Evolutionary conservation across 257 asterid genomes (phyloP).

Genomic region (Penstemon eatonii): DNA sequence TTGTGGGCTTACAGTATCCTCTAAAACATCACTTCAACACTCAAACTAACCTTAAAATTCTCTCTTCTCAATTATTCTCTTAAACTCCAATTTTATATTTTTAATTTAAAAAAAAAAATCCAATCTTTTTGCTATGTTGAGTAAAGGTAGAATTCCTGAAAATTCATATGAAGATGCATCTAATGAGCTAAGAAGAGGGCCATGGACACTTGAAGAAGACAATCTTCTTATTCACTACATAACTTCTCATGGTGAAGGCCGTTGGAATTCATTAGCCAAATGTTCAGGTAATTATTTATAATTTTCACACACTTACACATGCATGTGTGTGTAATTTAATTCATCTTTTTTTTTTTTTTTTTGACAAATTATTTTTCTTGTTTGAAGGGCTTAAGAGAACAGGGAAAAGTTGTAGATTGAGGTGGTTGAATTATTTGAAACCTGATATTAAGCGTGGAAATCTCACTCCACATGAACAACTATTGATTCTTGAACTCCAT

Average conservation of each 20-base stretch:
- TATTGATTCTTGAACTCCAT: conserved; percentile 82
- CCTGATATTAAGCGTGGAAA: conserved; percentile 84
- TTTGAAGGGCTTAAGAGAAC: conserved; percentile 72
- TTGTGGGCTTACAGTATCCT: conserved; percentile 16
- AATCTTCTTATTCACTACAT: conserved; percentile 63
- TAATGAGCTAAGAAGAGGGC: conserved; percentile 71
- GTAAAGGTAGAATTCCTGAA: conserved; percentile 16
- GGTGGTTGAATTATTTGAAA: conserved; percentile 86
- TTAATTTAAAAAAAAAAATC: conserved; percentile 19
- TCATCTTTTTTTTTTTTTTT: background rate
- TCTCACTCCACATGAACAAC: conserved; percentile 73
- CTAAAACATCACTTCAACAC: conserved; percentile 27
- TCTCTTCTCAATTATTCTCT: conserved; percentile 4
- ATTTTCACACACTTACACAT: background rate
- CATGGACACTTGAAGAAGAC: conserved; percentile 93
- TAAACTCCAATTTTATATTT: background rate
- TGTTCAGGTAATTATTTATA: conserved; percentile 49
- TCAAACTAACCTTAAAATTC: conserved; percentile 11
- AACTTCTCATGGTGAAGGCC: conserved; percentile 71
- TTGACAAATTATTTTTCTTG: background rate
- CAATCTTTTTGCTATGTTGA: conserved; percentile 28
- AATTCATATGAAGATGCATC: conserved; percentile 34
- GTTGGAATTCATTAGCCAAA: conserved; percentile 72
- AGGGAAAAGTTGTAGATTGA: conserved; percentile 84
- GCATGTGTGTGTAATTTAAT: conserved; percentile 9